Evolutionary conservation across 192 early-diverging fungal species (phyloP).

Genomic region (Powellomyces hirtus): DNA sequence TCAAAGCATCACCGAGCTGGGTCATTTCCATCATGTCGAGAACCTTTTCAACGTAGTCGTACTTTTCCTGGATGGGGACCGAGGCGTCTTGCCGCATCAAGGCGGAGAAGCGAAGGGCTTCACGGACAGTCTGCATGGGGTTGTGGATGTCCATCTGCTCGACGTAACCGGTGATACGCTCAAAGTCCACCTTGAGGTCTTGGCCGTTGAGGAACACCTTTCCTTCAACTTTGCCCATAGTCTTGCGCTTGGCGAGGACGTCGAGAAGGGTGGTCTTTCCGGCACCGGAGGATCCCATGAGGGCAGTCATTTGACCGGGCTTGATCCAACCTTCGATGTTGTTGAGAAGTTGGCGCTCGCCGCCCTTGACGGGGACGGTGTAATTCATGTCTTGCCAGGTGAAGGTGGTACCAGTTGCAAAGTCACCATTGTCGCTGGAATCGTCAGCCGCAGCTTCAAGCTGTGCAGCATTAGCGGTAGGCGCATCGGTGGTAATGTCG

Average conservation of each 20-base stretch:
- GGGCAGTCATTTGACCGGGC: constrained; percentile 19
- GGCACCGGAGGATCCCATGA: constrained; percentile 23
- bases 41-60: constrained; percentile 30
- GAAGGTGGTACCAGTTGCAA: constrained; percentile 54
- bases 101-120: constrained; percentile 41
- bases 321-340: constrained; percentile 7
- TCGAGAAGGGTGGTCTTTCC: constrained; percentile 19
- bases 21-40: constrained; percentile 32
- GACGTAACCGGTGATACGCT: constrained; percentile 37
- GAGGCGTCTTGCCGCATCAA: constrained; percentile 31
- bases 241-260: constrained; percentile 53
- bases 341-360: not conserved
- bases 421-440: constrained; percentile 9
- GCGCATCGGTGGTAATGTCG: constrained; percentile 15
- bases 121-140: constrained; percentile 32
- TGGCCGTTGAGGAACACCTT: constrained; percentile 75
- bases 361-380: constrained; percentile 2
- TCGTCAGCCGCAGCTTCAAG: constrained; percentile 7
- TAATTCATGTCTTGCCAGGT: constrained; percentile 30
- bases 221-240: constrained; percentile 60
- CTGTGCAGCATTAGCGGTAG: constrained; percentile 15
- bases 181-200: constrained; percentile 24
- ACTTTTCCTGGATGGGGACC: constrained; percentile 38
- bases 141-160: constrained; percentile 52
- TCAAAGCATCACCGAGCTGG: constrained; percentile 36